Evolutionary conservation across 2,329 filamentous ascomycete species (phyloP).

Genomic region (Colletotrichum sp.): DNA sequence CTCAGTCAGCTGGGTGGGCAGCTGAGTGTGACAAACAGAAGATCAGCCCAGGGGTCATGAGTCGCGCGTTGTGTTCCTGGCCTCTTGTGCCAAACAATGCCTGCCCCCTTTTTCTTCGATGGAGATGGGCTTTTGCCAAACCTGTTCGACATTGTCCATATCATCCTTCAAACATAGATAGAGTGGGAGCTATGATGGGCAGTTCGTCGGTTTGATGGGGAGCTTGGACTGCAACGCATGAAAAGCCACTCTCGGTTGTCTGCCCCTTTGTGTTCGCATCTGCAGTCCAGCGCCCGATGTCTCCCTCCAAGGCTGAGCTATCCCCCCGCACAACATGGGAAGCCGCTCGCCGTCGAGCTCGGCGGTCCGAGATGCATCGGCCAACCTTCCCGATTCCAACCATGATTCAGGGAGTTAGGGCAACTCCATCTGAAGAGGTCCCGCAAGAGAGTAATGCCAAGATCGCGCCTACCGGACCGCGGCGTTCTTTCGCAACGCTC

Average conservation of each 20-base stretch:
- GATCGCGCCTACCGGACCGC: not conserved
- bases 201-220: not conserved
- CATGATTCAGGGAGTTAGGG: not conserved
- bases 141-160: not conserved
- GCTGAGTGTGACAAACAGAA: not conserved
- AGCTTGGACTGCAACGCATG: not conserved
- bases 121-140: not conserved
- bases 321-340: not conserved
- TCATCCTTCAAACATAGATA: not conserved
- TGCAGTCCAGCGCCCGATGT: not conserved
- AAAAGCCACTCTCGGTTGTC: not conserved
- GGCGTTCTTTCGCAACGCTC: not conserved
- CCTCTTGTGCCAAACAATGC: not conserved
- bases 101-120: not conserved
- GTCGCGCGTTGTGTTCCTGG: not conserved
- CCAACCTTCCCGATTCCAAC: not conserved
- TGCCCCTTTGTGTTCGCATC: not conserved
- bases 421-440: not conserved
- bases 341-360: not conserved
- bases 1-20: not conserved
- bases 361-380: conserved; percentile 5
- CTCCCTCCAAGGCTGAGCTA: not conserved
- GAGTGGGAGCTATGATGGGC: not conserved
- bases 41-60: conserved; percentile 1
- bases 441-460: not conserved